Evolutionary conservation across 441 rosid genomes (phyloP).

Genomic region (Iberis amara): DNA sequence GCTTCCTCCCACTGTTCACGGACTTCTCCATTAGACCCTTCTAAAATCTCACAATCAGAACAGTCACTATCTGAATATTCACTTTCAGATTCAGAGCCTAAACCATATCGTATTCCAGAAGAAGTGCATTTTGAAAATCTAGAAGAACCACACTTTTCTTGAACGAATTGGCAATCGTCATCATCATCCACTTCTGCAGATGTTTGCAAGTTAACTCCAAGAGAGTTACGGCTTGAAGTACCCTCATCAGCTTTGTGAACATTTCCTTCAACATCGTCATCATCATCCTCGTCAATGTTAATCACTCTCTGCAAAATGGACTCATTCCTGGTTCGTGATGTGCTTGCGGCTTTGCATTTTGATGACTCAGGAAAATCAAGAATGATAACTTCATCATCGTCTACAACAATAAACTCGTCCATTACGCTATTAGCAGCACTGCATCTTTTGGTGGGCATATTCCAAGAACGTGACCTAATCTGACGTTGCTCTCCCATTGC

Average conservation of each 20-base stretch:
- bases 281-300: constrained; percentile 55
- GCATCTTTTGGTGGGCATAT: constrained; percentile 30
- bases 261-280: constrained; percentile 27
- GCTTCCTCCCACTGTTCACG: constrained; percentile 64
- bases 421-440: constrained; percentile 29
- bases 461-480: constrained; percentile 36
- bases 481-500: constrained; percentile 35
- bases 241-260: constrained; percentile 32
- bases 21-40: constrained; percentile 44
- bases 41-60: constrained; percentile 76
- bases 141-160: constrained; percentile 36
- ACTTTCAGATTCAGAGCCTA: constrained; percentile 38
- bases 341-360: constrained; percentile 32
- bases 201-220: constrained; percentile 13
- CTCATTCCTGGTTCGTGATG: constrained; percentile 27
- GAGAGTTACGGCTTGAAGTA: constrained; percentile 17
- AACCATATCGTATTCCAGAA: constrained; percentile 42
- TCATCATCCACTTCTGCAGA: constrained; percentile 29
- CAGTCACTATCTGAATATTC: constrained; percentile 40
- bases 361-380: constrained; percentile 52
- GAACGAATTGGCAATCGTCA: constrained; percentile 41
- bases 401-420: constrained; percentile 51
- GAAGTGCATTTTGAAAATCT: constrained; percentile 43
- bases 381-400: constrained; percentile 57
- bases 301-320: constrained; percentile 39